These are phyloP conservation scores for Aspergillus leporis DNA, from an alignment of 495 filamentous ascomycete species.

Conservation along the genomic window DNA sequence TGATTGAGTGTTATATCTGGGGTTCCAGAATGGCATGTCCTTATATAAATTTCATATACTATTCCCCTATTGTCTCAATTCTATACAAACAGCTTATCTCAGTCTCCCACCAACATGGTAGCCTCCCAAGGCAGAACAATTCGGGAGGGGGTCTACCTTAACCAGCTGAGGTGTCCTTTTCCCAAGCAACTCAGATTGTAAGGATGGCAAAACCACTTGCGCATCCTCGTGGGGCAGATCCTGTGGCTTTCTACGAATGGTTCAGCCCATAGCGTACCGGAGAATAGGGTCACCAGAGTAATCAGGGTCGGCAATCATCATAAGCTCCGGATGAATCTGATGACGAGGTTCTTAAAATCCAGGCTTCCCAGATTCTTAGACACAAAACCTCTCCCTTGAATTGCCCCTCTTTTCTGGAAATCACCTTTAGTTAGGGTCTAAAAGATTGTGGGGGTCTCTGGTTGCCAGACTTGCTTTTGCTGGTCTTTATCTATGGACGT, in stretches of 20 bases:
- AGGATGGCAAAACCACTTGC: slow-evolving; percentile 26
- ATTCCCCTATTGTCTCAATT: not conserved
- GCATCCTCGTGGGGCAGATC: slow-evolving; percentile 35
- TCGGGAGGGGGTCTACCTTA: not conserved
- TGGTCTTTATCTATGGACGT: too few species aligned
- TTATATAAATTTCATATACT: too few species aligned
- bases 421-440: not conserved
- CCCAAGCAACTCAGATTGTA: not conserved
- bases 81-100: not conserved
- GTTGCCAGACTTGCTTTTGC: not conserved
- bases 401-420: slow-evolving; percentile 6
- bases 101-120: not conserved
- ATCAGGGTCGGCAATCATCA: not conserved
- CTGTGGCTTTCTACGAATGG: slow-evolving; percentile 8
- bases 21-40: not conserved
- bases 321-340: not conserved
- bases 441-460: not conserved
- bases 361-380: slow-evolving; percentile 18
- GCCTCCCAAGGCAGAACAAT: not conserved
- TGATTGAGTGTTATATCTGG: not conserved
- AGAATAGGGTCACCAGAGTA: slow-evolving; percentile 20
- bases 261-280: slow-evolving; percentile 15
- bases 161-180: slow-evolving; percentile 18
- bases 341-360: slow-evolving; percentile 12
- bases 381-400: not conserved